Conservation (phyloP, 2,329 filamentous ascomycete species). For the Colletotrichum sp. region DNA sequence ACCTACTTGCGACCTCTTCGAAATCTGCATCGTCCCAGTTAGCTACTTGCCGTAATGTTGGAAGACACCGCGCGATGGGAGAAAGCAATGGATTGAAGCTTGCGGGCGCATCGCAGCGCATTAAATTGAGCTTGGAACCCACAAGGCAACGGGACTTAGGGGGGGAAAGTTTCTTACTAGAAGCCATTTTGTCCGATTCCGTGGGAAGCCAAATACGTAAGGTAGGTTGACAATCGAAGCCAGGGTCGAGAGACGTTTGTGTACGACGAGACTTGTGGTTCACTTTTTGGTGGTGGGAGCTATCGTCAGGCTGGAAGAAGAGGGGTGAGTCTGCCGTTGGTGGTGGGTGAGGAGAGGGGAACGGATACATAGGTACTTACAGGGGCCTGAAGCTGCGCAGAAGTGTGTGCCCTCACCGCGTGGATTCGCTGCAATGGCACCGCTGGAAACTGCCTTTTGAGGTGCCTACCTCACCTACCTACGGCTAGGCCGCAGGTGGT, state of each 20-base stretch:
- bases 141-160: not conserved
- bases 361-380: not conserved
- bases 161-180: not conserved
- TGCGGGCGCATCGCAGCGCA: not conserved
- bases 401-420: not conserved
- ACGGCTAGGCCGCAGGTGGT: not conserved
- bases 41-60: not conserved
- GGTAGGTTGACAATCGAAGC: not conserved
- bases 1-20: slow-evolving; percentile 53
- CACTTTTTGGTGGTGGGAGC: slow-evolving; percentile 5
- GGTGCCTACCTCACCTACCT: not conserved
- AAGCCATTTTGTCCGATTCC: slow-evolving; percentile 19
- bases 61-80: not conserved
- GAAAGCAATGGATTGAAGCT: not conserved
- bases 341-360: not conserved
- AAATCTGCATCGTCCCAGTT: slow-evolving; percentile 37
- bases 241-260: not conserved
- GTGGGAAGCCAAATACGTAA: not conserved
- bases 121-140: not conserved
- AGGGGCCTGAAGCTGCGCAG: not conserved
- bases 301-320: slow-evolving; percentile 10
- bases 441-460: not conserved
- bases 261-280: not conserved
- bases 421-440: not conserved
- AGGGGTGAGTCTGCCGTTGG: slow-evolving; percentile 2